Base-by-base conservation (phyloP, 108 stramenopile species). In the Poteriospumella lacustris region DNA sequence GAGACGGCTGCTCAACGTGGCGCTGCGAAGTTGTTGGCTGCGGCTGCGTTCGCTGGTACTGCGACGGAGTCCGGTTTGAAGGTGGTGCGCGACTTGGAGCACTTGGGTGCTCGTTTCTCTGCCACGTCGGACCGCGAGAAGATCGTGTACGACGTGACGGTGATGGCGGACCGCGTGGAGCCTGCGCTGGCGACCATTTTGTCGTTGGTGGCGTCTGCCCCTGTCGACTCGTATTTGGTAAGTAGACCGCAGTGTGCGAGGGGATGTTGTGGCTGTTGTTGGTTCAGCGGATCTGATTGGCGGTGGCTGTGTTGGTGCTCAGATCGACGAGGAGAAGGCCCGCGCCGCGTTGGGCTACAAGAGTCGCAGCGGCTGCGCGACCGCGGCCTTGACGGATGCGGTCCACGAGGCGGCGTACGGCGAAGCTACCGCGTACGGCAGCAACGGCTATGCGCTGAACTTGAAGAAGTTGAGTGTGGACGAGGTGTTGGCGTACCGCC, bases 321-420 rank as follows among this genome's bases (percentile, higher is more conserved):
- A n/a, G n/a, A n/a, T n/a, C n/a, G n/a, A n/a, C n/a, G n/a, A n/a
- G n/a, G n/a, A n/a, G n/a, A n/a, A n/a, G n/a, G n/a, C n/a, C n/a
- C n/a, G n/a, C n/a, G n/a, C n/a, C n/a, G n/a, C n/a, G n/a, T n/a
- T n/a, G n/a, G n/a, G n/a, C n/a, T n/a, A n/a, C n/a, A n/a, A n/a
- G n/a, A 19, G 52, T 56, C 52, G n/a, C 24, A 56, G 52, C n/a
- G n/a, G n/a, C 52, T 73, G 43, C n/a, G 5, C 9, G 42, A 42
- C 26, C 47, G 38, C 24, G 12, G 26, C 31, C 47, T 73, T 34
- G 12, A 73, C 15, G 36, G 28, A 73, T 24, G 28, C 36, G 70
- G 28, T 73, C 43, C n/a, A 34, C 41, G 70, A 73, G 41, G 70
- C 70, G 5, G 70, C 70, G 28, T 73, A 34, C 42, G 70, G 70